Base-by-base conservation (phyloP, 495 filamentous ascomycete species). In the Neohortaea acidophila region DNA sequence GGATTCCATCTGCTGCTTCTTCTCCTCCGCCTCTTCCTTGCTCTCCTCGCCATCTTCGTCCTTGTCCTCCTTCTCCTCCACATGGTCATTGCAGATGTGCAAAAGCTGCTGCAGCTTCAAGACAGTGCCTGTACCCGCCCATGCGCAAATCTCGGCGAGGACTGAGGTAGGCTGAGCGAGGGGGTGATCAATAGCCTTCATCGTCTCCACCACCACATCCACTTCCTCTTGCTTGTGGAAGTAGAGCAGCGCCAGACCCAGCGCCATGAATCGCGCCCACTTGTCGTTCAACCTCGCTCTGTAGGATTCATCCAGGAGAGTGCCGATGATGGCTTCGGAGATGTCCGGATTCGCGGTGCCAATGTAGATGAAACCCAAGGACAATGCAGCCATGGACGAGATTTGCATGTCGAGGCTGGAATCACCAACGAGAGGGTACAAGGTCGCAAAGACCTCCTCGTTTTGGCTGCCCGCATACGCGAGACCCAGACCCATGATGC, bases 151-250 rank as follows among this genome's bases (percentile, higher is more conserved):
- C 41, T 91, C 86, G 13, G 84, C 84, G 32, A 99, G 73, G 4
- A 94, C 83, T 2, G 78, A 71, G 6, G 85, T 87, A 9, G 86
- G 78, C 60, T 85, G 84, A 14, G 80, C 79, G 77, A 94, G 92
- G 20, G 89, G 86, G 51, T 94, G 85, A 33, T 94, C 83, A 33
- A 94, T 82, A 7, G 80, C 89, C 62, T 94, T 96, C 21, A 99
- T 68, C 0, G 87, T 91, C 58, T 94, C 89, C 14, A 93, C 60
- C 36, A 93, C 78, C 20, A 94, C 85, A 53, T 99, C 89, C 12
- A 94, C 89, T 57, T 96, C 85, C 55, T 99, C 89, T 57, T 99
- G 91, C 32, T 82, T 75, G 25, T 91, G 91, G 45, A 96, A 94
- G 67, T 79, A 99, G 20, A 99, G 65, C 13, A 99, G 73, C 2